Percentiles rank a stretch among this genome's conserved stretches.
These are phyloP conservation scores for Aegilops longissima DNA, from an alignment of 176 grass and related monocot species.

Conservation along the genomic window DNA sequence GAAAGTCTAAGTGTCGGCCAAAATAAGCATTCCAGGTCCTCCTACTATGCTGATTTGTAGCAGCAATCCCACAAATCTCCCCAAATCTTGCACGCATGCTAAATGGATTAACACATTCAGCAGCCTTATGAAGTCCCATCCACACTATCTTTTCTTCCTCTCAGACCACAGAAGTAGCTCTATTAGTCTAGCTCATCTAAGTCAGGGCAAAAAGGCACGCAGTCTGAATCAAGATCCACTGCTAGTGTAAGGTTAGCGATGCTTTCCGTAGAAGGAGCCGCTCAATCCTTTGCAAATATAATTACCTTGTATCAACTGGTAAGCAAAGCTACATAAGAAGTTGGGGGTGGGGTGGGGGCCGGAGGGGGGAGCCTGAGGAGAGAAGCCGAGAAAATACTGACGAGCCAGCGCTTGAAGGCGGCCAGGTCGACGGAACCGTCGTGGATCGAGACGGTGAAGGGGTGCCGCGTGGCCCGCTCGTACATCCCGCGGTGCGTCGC, in stretches of 20 bases:
- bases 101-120: not conserved
- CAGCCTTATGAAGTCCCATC: not conserved
- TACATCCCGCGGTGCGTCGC: conserved; percentile 52
- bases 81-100: not conserved
- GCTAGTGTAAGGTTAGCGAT: not conserved
- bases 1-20: not conserved
- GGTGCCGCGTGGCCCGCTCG: conserved; percentile 67
- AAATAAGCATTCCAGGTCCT: not conserved
- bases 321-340: not conserved
- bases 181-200: not conserved
- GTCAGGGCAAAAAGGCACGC: not conserved
- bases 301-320: not conserved
- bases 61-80: not conserved
- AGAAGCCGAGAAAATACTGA: conserved; percentile 35
- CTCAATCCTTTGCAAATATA: not conserved
- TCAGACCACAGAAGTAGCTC: not conserved
- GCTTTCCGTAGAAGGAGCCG: not conserved
- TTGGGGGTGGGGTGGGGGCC: not conserved
- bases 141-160: not conserved
- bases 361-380: not conserved
- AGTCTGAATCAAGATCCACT: conserved; percentile 18
- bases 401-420: conserved; percentile 87
- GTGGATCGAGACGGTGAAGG: conserved; percentile 72
- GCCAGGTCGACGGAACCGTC: conserved; percentile 63
- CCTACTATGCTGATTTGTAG: conserved; percentile 2